Evolutionary conservation across 2,329 filamentous ascomycete species (phyloP), one percentile per base, ranked within the genome.

Genomic region (Sporothrix protearum): DNA sequence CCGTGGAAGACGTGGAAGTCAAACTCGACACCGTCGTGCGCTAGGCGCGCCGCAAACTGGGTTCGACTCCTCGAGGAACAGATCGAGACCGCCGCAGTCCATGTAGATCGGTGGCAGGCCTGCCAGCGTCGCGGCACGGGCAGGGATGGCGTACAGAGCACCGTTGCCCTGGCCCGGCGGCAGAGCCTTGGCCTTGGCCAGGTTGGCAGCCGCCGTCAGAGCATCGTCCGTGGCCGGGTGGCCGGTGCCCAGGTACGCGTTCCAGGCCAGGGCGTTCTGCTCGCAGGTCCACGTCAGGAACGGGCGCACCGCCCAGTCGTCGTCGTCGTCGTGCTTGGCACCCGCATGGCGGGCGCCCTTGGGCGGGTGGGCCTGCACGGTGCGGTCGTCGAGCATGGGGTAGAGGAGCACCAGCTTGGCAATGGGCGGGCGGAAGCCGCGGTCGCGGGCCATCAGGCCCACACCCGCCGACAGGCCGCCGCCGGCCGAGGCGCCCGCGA

Each of bases 1-100:
- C 82, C 82, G 0, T 78, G 76, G 73, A 82, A 83, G 57, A 83
- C 49, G 68, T 83, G 81, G 7, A 83, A 76, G 74, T 83, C 82
- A 1, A 81, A 78, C 42, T 79, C 76, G 3, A 82, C 75, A 1
- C 78, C 77, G 8, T 76, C 80, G 71, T 76, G 73, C 12, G 75
- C 75, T 19, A 83, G 76, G 51, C 78, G 75, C 22, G 66, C 69
- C 19, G 76, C 81, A 73, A 78, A 83, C 59, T 75, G 74, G 0
- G 79, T 14, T 14, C n/a, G 71, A 71, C 73, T 82, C 81, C 8
- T 78, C 78, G 10, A 76, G 59, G 72, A 83, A 84, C 16, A 83
- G 45, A 61, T 83, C 82, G 57, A 82, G 72, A 4, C 75, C 74
- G 10, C 81, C 81, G 3, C 80, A 76, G 19, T 83, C 82, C 0